Conservation (phyloP, 495 filamentous ascomycete species). For the Pseudoneurospora amorphoporcata region DNA sequence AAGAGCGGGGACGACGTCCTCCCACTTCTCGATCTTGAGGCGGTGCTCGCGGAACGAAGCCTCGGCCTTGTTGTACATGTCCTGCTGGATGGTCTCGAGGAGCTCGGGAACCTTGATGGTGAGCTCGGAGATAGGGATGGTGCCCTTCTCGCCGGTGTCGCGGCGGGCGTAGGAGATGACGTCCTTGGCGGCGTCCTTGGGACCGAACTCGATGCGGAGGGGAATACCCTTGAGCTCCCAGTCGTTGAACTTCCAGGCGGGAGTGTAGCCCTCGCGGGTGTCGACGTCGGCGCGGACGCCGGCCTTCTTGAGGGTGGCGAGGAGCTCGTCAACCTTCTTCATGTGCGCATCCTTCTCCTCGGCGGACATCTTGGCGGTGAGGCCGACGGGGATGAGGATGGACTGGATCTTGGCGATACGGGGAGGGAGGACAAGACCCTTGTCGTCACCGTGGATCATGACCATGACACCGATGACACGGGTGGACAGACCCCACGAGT, state of each 20-base stretch:
- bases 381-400: conserved; percentile 85
- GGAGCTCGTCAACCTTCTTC: conserved; percentile 58
- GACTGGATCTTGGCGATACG: conserved; percentile 75
- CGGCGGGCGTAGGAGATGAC: conserved; percentile 78
- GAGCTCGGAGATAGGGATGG: conserved; percentile 62
- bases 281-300: conserved; percentile 66
- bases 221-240: conserved; percentile 94
- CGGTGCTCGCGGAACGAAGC: conserved; percentile 66
- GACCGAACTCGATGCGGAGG: conserved; percentile 87
- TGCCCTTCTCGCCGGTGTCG: conserved; percentile 73
- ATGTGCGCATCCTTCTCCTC: conserved; percentile 65
- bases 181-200: conserved; percentile 76
- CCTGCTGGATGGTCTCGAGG: conserved; percentile 77
- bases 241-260: conserved; percentile 96
- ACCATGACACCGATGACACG: conserved; percentile 95
- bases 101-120: conserved; percentile 60
- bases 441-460: conserved; percentile 93
- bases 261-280: conserved; percentile 74
- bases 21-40: conserved; percentile 73
- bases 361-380: conserved; percentile 72
- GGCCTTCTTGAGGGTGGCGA: conserved; percentile 49
- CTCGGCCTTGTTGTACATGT: conserved; percentile 78
- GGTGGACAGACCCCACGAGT: conserved; percentile 96
- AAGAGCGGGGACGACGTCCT: conserved; percentile 72
- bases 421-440: conserved; percentile 84